These are phyloP conservation scores for Malassezia nana DNA, from an alignment of 1,284 basidiomycete species.

Conservation along the genomic window DNA sequence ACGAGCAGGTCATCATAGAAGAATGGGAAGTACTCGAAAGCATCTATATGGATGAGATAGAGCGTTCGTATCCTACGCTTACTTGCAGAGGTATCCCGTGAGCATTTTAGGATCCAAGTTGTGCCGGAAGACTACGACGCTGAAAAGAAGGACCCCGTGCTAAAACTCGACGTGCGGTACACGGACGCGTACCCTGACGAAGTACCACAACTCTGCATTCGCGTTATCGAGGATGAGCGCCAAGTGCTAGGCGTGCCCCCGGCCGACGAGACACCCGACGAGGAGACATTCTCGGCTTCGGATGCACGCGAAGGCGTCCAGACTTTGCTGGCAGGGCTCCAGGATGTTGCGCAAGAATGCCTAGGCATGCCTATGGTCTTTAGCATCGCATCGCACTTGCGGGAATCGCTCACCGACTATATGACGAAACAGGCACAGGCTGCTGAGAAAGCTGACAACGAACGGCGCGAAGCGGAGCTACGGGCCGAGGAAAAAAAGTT, in stretches of 20 bases:
- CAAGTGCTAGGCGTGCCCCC: constrained; percentile 20
- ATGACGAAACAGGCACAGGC: constrained; percentile 55
- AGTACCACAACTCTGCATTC: constrained; percentile 65
- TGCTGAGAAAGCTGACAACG: constrained; percentile 54
- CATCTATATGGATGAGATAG: constrained; percentile 86
- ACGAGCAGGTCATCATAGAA: constrained; percentile 56
- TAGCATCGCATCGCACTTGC: constrained; percentile 74
- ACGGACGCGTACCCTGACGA: constrained; percentile 63
- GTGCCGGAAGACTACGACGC: constrained; percentile 66
- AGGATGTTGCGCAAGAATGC: constrained; percentile 68
- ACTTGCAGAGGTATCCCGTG: constrained; percentile 68
- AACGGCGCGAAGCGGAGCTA: constrained; percentile 59
- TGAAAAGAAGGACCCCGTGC: constrained; percentile 14
- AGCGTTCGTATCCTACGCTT: constrained; percentile 61
- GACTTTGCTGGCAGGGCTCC: constrained; percentile 60
- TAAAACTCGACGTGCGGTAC: constrained; percentile 61
- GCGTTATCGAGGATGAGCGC: constrained; percentile 53
- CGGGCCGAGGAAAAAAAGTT: constrained; percentile 80
- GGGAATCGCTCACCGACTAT: constrained; percentile 62
- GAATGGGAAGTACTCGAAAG: constrained; percentile 91
- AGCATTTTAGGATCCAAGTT: constrained; percentile 69
- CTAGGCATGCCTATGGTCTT: constrained; percentile 97
- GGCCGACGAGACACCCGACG: constrained; percentile 14
- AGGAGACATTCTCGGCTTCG: constrained; percentile 50
- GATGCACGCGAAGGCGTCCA: constrained; percentile 10